Evolutionary conservation across 192 early-diverging fungal genomes (phyloP), one percentile per base, ranked within the genome.

Genomic region (Coemansia sp.): DNA sequence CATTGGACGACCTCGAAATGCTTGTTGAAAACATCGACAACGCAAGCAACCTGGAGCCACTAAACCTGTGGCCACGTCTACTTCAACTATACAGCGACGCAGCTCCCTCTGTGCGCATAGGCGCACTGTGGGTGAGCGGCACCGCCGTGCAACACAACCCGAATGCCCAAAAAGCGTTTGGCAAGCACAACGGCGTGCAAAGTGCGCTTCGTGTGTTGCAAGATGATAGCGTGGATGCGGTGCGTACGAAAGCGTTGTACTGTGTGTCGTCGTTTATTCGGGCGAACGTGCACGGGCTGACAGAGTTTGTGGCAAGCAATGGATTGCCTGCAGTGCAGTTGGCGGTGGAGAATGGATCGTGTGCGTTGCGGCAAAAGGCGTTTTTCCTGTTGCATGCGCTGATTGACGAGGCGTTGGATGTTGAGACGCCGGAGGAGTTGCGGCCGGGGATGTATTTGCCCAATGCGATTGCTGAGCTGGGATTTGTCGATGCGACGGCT

Each of bases 81-180:
- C 57, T 96, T 15, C 21, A 53, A 19, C 69, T 72, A 9, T 68
- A 60, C 54, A 29, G 63, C 15, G 80, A 87, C 39, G 53, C 62
- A 1, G 85, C 90, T 41, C 67, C 79, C 0, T 67, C 79, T 56
- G 61, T 95, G 24, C 84, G 93, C 38, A 79, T 82, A 38, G 88
- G 86, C 35, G 87, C 87, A 4, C 87, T 91, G 19, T 99, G 95
- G 97, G 90, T 95, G 10, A 85, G 93, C 58, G 94, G 93, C 8
- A 99, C 95, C 9, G 89, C 91, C 2, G 87, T 96, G 6, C 95
- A 99, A 73, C 95, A 99, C 77, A 98, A 99, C 70, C 85, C 87
- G 21, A 80, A 83, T 29, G 91, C 93, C 4, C 94, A 99, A 71
- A 69, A 80, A 15, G 90, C 79, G 68, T 88, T 91, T 35, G 51